Conservation (phyloP, 192 early-diverging fungal species). For the Gonapodya prolifera region DNA sequence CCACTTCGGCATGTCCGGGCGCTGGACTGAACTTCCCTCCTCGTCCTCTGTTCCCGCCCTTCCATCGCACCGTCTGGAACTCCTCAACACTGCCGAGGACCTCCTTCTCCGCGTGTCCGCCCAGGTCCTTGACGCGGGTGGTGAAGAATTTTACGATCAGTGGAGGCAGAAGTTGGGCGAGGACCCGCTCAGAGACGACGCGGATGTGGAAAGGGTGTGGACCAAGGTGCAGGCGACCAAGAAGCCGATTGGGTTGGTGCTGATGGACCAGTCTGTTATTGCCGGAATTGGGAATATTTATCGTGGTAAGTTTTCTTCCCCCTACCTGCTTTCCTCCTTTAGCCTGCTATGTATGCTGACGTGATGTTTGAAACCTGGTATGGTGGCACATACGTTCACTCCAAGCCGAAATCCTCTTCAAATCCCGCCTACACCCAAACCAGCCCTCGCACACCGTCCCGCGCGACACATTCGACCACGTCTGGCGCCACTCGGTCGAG, state of each 20-base stretch:
- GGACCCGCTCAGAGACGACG: not conserved
- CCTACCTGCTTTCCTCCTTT: too few relatives aligned
- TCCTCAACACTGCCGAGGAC: not conserved
- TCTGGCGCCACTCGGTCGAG: not conserved
- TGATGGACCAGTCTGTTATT: not conserved
- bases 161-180: not conserved
- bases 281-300: not conserved
- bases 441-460: not conserved
- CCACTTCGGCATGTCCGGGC: not conserved
- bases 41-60: not conserved
- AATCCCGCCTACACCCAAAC: not conserved
- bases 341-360: too few relatives aligned
- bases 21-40: not conserved
- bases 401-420: not conserved
- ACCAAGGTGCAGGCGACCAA: not conserved
- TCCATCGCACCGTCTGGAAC: not conserved
- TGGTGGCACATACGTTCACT: too few relatives aligned
- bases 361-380: too few relatives aligned
- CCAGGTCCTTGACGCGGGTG: not conserved
- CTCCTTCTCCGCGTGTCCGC: not conserved
- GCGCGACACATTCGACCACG: not conserved
- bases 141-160: not conserved
- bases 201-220: not conserved
- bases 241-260: not conserved
- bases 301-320: too few relatives aligned